phyloP scores from a whole-genome alignment of 2,329 filamentous ascomycete species.

The Alternaria tenuissima region DNA sequence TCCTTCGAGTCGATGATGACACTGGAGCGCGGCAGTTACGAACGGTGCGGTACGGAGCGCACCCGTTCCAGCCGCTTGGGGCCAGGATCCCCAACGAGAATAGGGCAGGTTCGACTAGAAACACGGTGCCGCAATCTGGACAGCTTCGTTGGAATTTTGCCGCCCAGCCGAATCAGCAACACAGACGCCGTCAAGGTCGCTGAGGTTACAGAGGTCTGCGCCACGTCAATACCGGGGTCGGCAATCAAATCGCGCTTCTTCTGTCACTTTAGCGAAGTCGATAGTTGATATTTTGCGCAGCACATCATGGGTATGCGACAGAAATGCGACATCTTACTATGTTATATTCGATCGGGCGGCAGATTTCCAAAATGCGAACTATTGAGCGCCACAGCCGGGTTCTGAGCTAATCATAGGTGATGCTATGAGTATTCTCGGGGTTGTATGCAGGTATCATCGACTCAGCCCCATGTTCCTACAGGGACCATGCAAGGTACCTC shows the following conservation, averaged over 20 bases:
- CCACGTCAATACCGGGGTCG: slow-evolving; percentile 6
- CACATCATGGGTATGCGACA: slow-evolving; percentile 9
- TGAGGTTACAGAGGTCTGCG: neutral
- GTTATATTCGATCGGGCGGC: slow-evolving; percentile 2
- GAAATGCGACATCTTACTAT: slow-evolving; percentile 9
- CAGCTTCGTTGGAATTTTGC: neutral
- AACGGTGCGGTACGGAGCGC: slow-evolving; percentile 3
- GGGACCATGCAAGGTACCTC: slow-evolving; percentile 21
- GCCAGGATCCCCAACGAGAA: slow-evolving; percentile 4
- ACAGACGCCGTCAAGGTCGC: neutral
- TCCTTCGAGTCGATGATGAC: slow-evolving; percentile 5
- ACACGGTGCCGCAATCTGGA: slow-evolving; percentile 7
- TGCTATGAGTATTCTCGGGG: slow-evolving; percentile 38
- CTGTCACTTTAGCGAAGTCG: slow-evolving; percentile 1
- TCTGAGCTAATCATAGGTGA: slow-evolving; percentile 45
- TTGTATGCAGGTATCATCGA: slow-evolving; percentile 23
- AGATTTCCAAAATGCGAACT: slow-evolving; percentile 14
- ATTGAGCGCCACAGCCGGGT: slow-evolving; percentile 16
- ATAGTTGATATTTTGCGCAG: slow-evolving; percentile 8
- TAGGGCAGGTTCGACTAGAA: slow-evolving; percentile 5
- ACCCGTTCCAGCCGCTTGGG: slow-evolving; percentile 8
- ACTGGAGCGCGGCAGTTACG: neutral
- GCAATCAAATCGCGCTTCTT: slow-evolving; percentile 7
- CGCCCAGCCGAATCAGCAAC: slow-evolving; percentile 3
- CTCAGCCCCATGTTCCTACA: slow-evolving; percentile 44